Conservation (phyloP, 1,284 basidiomycete genomes). For the Wolfiporia cocos region DNA sequence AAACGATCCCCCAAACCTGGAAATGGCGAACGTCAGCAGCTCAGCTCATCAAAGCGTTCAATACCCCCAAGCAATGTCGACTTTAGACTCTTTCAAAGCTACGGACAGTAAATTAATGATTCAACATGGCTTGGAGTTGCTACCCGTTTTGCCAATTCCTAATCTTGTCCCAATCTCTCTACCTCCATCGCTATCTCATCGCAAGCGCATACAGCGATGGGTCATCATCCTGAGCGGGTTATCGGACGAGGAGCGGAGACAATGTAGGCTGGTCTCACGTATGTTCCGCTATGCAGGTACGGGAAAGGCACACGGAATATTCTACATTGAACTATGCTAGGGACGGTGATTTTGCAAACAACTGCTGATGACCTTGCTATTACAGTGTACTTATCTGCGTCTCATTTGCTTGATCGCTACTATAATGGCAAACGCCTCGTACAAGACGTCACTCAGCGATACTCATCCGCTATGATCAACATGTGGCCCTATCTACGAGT, state of each 20-base stretch:
- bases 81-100: neutral
- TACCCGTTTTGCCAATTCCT: conserved; percentile 12
- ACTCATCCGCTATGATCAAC: conserved; percentile 44
- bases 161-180: conserved; percentile 38
- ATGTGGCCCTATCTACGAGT: conserved; percentile 62
- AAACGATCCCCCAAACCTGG: neutral
- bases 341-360: too few species aligned
- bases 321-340: too few species aligned
- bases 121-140: conserved; percentile 29
- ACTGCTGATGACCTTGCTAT: neutral
- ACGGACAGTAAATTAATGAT: neutral
- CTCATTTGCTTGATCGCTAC: conserved; percentile 34
- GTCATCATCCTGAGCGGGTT: conserved; percentile 50
- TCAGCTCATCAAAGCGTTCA: neutral
- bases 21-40: neutral
- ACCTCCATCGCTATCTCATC: conserved; percentile 50
- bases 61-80: neutral
- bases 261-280: conserved; percentile 46
- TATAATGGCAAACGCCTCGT: conserved; percentile 45
- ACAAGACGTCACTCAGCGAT: conserved; percentile 27
- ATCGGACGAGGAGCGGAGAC: conserved; percentile 32
- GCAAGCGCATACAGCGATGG: conserved; percentile 46
- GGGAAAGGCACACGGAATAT: too few species aligned
- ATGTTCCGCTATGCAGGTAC: conserved; percentile 63
- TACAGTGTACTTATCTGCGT: conserved; percentile 58